Conservation (phyloP, 164 flowering plant genomes). For the Liriodendron chinense region DNA sequence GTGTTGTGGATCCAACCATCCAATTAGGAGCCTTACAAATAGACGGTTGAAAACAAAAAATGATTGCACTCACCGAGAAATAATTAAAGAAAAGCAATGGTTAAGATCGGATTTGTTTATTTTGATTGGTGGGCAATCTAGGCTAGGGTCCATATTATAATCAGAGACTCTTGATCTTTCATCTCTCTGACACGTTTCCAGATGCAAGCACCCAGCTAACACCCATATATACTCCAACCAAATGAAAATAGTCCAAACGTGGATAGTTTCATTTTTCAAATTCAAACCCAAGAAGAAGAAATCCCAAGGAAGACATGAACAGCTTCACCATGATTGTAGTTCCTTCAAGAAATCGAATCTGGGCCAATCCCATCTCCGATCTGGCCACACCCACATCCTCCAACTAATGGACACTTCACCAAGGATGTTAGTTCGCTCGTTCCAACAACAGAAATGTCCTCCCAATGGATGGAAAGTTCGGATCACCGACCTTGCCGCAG, state of each 20-base stretch:
- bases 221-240: not conserved
- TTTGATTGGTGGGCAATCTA: too few relatives aligned
- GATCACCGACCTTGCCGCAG: not conserved
- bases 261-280: not conserved
- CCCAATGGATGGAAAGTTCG: constrained; percentile 4
- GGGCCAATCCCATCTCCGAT: not conserved
- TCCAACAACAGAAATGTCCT: constrained; percentile 17
- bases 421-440: constrained; percentile 29
- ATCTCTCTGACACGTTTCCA: too few relatives aligned
- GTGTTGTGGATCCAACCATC: too few relatives aligned
- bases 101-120: too few relatives aligned
- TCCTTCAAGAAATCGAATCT: constrained; percentile 20
- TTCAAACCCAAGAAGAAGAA: not conserved
- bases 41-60: too few relatives aligned
- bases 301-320: not conserved
- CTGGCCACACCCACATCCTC: constrained; percentile 1
- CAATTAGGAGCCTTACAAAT: too few relatives aligned
- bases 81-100: too few relatives aligned
- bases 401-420: constrained; percentile 28
- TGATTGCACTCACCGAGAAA: too few relatives aligned
- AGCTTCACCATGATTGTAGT: constrained; percentile 32
- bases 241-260: not conserved
- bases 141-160: too few relatives aligned
- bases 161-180: too few relatives aligned
- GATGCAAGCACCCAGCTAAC: too few relatives aligned